Base-by-base conservation (phyloP, 306 rosid genomes). In the Cucurbita ficifolia region DNA sequence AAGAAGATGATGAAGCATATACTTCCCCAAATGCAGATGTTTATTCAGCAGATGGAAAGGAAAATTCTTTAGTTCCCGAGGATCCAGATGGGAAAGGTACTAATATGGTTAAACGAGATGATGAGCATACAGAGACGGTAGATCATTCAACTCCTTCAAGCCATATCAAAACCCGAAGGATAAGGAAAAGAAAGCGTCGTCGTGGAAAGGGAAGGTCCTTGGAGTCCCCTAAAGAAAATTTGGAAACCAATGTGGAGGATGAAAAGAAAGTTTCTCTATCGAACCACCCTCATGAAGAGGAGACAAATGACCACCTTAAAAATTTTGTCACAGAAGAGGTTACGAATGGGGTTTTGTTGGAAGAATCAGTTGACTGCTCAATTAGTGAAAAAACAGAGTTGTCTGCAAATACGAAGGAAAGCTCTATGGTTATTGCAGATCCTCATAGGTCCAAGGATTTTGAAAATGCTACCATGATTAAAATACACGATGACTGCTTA, bases 21-120 rank as follows among this genome's bases (percentile, higher is more conserved):
- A 33, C 40, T 49, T 50, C 74, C 58, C 74, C 29, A 70, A 70
- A 29, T 70, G 74, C 24, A 29, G 74, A 50, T 22, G 50, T 70
- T 17, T 49, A 29, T 48, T 70, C 29, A 21, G 74, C 45, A 3
- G 58, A 70, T 29, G 74, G 59, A 29, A 70, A 70, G 59, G 59
- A 70, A 70, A 70, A 70, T 24, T 29, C 59, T 29, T 49, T 35
- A 49, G 43, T 48, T 49, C 58, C 74, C 5, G 45, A 70, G 59
- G 46, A 70, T 10, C 46, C 46, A 49, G 29, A 16, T 70, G 74
- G 58, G 24, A 17, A 8, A 29, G 59, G 10, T 14, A 14, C 46
- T 50, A 49, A 16, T 33, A 14, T 50, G 17, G 56, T 70, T 50
- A 49, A 29, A 70, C 33, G 29, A 29, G 59, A 70, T 9, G 45